phyloP scores from a whole-genome alignment of 2,329 filamentous ascomycete genomes.

The Scorias spongiosa region DNA sequence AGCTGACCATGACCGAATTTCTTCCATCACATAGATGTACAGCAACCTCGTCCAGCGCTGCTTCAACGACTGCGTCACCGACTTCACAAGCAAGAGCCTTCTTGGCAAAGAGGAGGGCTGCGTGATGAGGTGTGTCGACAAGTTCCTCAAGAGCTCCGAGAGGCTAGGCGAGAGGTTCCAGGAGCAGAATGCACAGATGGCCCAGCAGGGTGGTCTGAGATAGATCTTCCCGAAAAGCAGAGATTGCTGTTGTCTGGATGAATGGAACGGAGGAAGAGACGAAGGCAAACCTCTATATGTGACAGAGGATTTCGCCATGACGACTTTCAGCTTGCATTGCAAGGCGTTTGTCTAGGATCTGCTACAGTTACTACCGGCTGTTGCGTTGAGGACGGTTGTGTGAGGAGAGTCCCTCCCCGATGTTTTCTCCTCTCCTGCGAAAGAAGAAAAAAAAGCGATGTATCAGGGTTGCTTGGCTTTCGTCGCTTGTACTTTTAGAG shows the following conservation, averaged over 20 bases:
- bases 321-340: slow-evolving; percentile 5
- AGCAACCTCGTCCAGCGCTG: slow-evolving; percentile 69
- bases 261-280: background rate
- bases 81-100: slow-evolving; percentile 96
- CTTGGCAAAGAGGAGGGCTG: slow-evolving; percentile 79
- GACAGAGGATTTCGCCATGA: no score
- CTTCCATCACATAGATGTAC: slow-evolving; percentile 39
- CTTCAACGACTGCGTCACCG: slow-evolving; percentile 93
- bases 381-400: background rate
- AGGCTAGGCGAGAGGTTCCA: slow-evolving; percentile 84
- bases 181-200: slow-evolving; percentile 55
- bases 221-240: background rate
- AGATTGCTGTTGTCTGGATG: background rate
- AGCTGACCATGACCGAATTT: background rate
- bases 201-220: slow-evolving; percentile 37
- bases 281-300: background rate
- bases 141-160: slow-evolving; percentile 84
- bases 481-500: no score
- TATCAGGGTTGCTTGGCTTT: no score
- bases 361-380: background rate
- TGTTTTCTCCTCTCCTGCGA: background rate
- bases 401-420: background rate
- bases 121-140: slow-evolving; percentile 87
- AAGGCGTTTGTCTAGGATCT: slow-evolving; percentile 4
- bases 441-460: background rate